Base-by-base conservation (phyloP, 352 stramenopile genomes). In the Lagenidium giganteum region DNA sequence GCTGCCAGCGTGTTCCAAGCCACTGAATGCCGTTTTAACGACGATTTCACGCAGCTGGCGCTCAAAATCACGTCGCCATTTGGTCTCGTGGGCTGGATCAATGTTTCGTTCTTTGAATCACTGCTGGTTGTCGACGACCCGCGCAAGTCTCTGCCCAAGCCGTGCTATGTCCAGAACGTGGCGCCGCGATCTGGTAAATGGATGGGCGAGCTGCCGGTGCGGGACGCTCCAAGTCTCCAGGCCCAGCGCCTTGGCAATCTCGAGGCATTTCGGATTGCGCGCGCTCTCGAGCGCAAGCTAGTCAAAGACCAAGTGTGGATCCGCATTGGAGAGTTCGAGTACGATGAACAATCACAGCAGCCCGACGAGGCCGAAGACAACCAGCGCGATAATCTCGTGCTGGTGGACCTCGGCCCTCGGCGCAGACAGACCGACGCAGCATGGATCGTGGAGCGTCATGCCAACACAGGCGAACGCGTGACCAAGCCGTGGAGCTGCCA, bases 361-460 rank as follows among this genome's bases (percentile, higher is more conserved):
- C 25, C 29, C n/a, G 35, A 30, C 5, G 45, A 65, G 23, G 18
- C 13, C 14, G 42, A 64, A 14, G 42, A 40, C 29, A 51, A 57
- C 16, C 18, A 34, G 13, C 50, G 62, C 7, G 40, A 54, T 12
- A 28, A 46, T 24, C 26, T 22, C 34, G 38, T 22, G 4, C 25
- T 20, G 24, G 23, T 42, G 21, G 41, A 46, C 17, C 34, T 25
- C 16, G 22, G 65, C 61, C 42, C 36, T 60, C 5, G 42, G 60
- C 7, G 39, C 58, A 27, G 36, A 56, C 17, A 22, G 35, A 34
- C 37, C 44, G 0, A 23, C 4, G 67, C 82, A 46, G 74, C 70
- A 8, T 90, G 78, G 78, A 62, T 90, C 16, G 76, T 90, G 25
- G 78, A 90, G 41, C 74, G 74, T 21, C 85, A 90, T 53, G 74